These are phyloP conservation scores for Botryotinia globosa DNA, from an alignment of 2,329 filamentous ascomycete genomes.

Conservation along the genomic window DNA sequence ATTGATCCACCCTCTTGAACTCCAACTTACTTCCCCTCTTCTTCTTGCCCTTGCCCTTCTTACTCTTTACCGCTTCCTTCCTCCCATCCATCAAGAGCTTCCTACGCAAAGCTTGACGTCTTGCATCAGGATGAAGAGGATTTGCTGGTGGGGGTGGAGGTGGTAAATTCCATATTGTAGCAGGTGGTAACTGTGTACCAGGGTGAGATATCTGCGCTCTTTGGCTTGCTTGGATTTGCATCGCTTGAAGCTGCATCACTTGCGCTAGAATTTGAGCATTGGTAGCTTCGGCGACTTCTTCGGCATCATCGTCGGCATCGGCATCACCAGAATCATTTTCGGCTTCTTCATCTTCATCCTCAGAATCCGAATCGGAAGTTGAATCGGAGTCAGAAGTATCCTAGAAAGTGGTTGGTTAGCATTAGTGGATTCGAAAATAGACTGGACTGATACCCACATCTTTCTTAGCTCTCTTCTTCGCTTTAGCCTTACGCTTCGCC, in stretches of 20 bases:
- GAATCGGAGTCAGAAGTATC: constrained; percentile 35
- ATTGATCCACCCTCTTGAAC: constrained; percentile 67
- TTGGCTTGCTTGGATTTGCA: constrained; percentile 28
- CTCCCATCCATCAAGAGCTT: constrained; percentile 33
- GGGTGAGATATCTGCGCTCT: constrained; percentile 22
- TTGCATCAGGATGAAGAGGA: constrained; percentile 23
- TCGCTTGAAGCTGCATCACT: constrained; percentile 32
- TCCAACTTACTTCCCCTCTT: constrained; percentile 54
- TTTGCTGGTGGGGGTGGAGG: constrained; percentile 20
- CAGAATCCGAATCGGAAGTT: constrained; percentile 37
- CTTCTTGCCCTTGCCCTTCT: constrained; percentile 43
- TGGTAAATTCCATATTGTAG: constrained; percentile 9
- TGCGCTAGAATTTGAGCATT: constrained; percentile 30
- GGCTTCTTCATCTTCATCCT: constrained; percentile 21
- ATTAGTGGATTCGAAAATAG: not conserved
- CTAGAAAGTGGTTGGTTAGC: constrained; percentile 27
- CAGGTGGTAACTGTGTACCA: constrained; percentile 2
- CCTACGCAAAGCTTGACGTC: constrained; percentile 29
- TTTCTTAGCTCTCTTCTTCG: constrained; percentile 42
- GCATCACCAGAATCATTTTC: constrained; percentile 20
- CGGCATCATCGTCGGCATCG: constrained; percentile 22
- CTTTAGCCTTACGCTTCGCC: constrained; percentile 42
- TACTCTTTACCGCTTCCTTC: constrained; percentile 38
- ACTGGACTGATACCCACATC: constrained; percentile 28
- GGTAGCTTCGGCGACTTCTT: constrained; percentile 16